Percentiles rank a stretch among this genome's conserved stretches.
Conservation (phyloP, 1,284 basidiomycete genomes). For the Naganishia cerealis region DNA sequence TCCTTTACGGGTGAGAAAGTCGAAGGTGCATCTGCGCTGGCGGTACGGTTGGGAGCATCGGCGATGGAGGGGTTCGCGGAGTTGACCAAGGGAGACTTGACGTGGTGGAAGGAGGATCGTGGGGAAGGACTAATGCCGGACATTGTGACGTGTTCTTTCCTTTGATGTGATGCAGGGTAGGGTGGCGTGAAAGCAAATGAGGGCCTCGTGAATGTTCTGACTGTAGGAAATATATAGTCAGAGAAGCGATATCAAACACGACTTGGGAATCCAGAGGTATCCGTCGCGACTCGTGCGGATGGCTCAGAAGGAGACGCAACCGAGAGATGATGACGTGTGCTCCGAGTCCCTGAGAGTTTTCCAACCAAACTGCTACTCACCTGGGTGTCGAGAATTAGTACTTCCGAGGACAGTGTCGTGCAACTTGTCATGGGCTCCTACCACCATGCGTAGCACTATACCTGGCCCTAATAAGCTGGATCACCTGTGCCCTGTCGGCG, state of each 20-base stretch:
- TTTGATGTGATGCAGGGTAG: background rate
- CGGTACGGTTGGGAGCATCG: background rate
- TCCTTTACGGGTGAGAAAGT: constrained; percentile 2
- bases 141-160: constrained; percentile 7
- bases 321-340: too few relatives aligned
- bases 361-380: too few relatives aligned
- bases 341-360: too few relatives aligned
- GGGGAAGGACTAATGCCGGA: constrained; percentile 14
- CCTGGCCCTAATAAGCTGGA: background rate
- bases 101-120: constrained; percentile 16
- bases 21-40: constrained; percentile 9
- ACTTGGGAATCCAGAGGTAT: too few relatives aligned
- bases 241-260: background rate
- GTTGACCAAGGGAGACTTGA: constrained; percentile 11
- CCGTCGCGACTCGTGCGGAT: too few relatives aligned
- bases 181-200: background rate
- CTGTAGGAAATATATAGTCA: background rate
- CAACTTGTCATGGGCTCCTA: too few relatives aligned
- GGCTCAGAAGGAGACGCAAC: too few relatives aligned
- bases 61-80: constrained; percentile 2
- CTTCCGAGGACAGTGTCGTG: too few relatives aligned
- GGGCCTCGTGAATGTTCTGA: background rate
- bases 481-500: background rate
- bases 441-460: too few relatives aligned
- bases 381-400: too few relatives aligned